Evolutionary conservation across 2,329 filamentous ascomycete genomes (phyloP), one percentile per base, ranked within the genome.

Genomic region (Penicillium decumbens): DNA sequence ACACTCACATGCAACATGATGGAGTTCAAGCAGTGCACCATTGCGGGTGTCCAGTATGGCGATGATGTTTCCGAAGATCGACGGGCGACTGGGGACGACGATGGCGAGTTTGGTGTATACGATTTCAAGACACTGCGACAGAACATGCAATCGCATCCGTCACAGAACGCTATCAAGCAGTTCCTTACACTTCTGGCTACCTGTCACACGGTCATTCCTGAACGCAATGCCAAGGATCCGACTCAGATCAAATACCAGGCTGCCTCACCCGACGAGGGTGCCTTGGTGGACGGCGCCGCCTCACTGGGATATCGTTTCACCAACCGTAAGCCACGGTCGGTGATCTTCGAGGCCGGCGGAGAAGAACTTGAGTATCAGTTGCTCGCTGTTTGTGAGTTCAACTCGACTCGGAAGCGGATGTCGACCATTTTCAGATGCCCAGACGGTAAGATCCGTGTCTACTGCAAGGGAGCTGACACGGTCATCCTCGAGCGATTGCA

Each of bases 1-100:
- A 97, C 92, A 3, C 76, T 97, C 63, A 97, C 92, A n/a, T 95
- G 91, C 73, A 97, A 97, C 66, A 85, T 89, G 79, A 97, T 98
- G 93, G 92, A 97, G 70, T 98, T 97, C 71, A 90, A 90, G 67
- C 90, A 97, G 70, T 95, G 88, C 64, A 87, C 88, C 0, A 97
- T 98, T 65, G 89, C 83, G 24, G 93, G 93, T 24, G 85, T 97
- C 45, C 92, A 95, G 72, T 98, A 98, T 65, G 87, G 89, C 10
- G 90, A 93, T 46, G 89, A 92, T 38, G 84, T 97, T 1, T 87
- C 93, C 0, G 93, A 98, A 70, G 93, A 98, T 66, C 83, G 89
- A 49, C 82, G 88, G 61, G 86, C 89, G 0, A 87, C 84, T 1
- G 76, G 84, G n/a, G 81, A 88, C 58, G 89, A 95, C 63, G 88